A percentile compares a stretch with the other conserved stretches of the same genome.
Conservation (phyloP, 331 rosid genomes). For the Phaseolus coccineus region DNA sequence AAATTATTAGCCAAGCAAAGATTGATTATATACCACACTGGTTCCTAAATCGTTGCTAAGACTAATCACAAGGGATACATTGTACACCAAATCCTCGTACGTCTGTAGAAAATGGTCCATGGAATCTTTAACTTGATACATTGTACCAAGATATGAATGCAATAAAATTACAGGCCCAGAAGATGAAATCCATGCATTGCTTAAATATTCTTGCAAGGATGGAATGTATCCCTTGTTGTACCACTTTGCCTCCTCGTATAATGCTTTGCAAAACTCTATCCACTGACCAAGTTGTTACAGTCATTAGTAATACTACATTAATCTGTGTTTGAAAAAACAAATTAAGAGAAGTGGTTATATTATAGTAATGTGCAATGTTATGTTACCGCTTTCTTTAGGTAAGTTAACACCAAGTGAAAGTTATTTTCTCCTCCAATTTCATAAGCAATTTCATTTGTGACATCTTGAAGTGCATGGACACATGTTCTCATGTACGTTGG, state of each 20-base stretch:
- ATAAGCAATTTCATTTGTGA: constrained; percentile 54
- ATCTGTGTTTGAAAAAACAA: not conserved
- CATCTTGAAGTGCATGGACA: constrained; percentile 59
- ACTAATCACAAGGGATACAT: constrained; percentile 61
- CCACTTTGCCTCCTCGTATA: constrained; percentile 73
- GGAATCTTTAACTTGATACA: constrained; percentile 15
- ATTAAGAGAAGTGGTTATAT: not conserved
- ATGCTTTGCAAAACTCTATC: constrained; percentile 63
- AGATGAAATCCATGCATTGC: constrained; percentile 69
- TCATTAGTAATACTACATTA: no score
- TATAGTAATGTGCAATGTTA: no score
- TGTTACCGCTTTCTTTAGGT: constrained; percentile 56
- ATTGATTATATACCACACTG: constrained; percentile 45
- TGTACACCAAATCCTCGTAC: constrained; percentile 51
- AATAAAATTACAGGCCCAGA: constrained; percentile 60
- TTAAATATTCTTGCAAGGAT: constrained; percentile 59
- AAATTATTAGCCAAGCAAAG: no score
- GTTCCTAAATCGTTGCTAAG: constrained; percentile 71
- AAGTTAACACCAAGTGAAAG: constrained; percentile 47
- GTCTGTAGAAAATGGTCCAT: constrained; percentile 39
- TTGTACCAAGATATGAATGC: constrained; percentile 48
- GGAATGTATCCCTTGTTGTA: constrained; percentile 52
- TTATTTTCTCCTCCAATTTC: constrained; percentile 56
- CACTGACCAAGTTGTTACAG: constrained; percentile 45
- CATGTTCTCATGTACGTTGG: constrained; percentile 67